These are phyloP conservation scores for Colletotrichum sansevieriae DNA, from an alignment of 2,329 filamentous ascomycete genomes.

Conservation along the genomic window DNA sequence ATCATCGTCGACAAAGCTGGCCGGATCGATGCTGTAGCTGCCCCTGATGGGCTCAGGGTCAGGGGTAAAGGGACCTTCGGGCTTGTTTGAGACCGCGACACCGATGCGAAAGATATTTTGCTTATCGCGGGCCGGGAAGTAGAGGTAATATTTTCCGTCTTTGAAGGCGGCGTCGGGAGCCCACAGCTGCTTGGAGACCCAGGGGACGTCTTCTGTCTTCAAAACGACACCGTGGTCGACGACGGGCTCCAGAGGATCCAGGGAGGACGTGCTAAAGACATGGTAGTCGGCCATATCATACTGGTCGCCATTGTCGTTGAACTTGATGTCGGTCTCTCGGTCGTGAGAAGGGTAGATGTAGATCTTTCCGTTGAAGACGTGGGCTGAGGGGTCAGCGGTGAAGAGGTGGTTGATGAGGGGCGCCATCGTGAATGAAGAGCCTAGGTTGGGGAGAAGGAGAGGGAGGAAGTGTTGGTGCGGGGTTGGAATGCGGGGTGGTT, in stretches of 20 bases:
- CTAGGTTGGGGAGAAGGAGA: not conserved
- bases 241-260: conserved; percentile 69
- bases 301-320: conserved; percentile 88
- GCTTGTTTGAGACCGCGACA: conserved; percentile 73
- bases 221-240: conserved; percentile 81
- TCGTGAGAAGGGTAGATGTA: conserved; percentile 89
- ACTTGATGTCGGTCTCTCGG: conserved; percentile 78
- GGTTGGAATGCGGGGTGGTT: conserved; percentile 18
- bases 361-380: conserved; percentile 80
- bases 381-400: conserved; percentile 84
- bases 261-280: conserved; percentile 72
- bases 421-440: conserved; percentile 50
- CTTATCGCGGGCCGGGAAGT: conserved; percentile 81
- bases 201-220: conserved; percentile 74
- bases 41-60: conserved; percentile 75
- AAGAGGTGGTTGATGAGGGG: conserved; percentile 82
- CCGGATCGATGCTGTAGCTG: conserved; percentile 83
- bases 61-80: conserved; percentile 77
- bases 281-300: conserved; percentile 90
- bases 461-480: not conserved
- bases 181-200: conserved; percentile 85
- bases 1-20: conserved; percentile 75
- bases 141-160: conserved; percentile 79
- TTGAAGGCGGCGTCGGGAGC: conserved; percentile 80
- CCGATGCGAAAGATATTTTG: conserved; percentile 80